phyloP scores from a whole-genome alignment of 345 rosid species.

The Trapa bicornis region DNA sequence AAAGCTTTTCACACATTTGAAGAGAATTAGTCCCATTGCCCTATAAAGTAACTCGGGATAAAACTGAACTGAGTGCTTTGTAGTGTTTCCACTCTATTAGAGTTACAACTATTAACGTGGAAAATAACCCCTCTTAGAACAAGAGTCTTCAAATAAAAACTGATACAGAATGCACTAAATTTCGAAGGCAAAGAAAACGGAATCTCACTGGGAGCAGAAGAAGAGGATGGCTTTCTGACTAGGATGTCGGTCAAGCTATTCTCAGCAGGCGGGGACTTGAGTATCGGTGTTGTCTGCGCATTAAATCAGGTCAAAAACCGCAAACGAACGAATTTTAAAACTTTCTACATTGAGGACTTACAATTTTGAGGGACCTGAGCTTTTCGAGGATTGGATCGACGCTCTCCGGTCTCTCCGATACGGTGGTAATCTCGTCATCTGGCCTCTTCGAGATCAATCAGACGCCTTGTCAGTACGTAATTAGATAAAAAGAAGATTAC shows the following conservation, averaged over 20 bases:
- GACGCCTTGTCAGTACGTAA: background rate
- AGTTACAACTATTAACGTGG: background rate
- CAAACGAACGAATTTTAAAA: background rate
- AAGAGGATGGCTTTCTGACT: conserved; percentile 56
- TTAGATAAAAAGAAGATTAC: background rate
- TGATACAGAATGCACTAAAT: background rate
- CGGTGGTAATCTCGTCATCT: conserved; percentile 67
- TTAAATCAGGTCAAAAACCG: background rate
- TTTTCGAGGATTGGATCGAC: conserved; percentile 63
- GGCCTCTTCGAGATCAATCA: conserved; percentile 16
- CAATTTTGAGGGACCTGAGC: conserved; percentile 69
- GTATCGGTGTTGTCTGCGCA: conserved; percentile 56
- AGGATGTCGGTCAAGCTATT: conserved; percentile 91
- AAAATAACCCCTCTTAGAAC: background rate
- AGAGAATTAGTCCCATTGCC: background rate
- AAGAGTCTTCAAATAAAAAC: background rate
- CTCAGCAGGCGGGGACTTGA: conserved; percentile 53
- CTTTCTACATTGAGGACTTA: conserved; percentile 18
- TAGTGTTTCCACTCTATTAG: background rate
- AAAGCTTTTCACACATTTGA: too few species aligned
- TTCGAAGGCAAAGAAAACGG: background rate
- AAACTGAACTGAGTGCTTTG: background rate
- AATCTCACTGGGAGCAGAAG: conserved; percentile 39
- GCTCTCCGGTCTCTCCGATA: conserved; percentile 45
- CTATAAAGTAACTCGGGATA: background rate